A percentile compares a stretch with the other conserved stretches of the same genome.
phyloP scores from a whole-genome alignment of 257 asterid species.

The Plantago elongata region DNA sequence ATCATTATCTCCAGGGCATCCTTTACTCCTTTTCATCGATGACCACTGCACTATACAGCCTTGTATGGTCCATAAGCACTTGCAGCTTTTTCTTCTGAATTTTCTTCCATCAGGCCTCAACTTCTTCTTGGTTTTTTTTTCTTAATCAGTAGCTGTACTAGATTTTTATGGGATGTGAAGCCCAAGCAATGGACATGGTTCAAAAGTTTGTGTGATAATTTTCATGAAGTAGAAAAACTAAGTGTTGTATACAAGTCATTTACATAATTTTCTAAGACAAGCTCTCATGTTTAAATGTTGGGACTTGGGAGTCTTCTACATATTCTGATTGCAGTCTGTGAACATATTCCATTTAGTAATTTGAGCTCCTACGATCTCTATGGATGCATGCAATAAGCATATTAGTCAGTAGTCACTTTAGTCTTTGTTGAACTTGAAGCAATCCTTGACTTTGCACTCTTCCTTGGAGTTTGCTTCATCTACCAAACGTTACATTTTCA shows the following conservation, averaged over 20 bases:
- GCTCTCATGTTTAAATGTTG: background rate
- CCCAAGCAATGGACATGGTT: background rate
- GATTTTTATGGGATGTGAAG: conserved; percentile 3
- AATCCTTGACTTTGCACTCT: conserved; percentile 1
- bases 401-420: no score
- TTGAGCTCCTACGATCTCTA: conserved; percentile 1
- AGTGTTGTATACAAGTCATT: conserved; percentile 1
- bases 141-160: background rate
- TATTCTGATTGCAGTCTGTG: conserved; percentile 5
- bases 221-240: background rate
- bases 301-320: background rate
- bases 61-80: no score
- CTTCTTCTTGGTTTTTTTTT: no score
- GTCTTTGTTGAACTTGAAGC: conserved; percentile 4
- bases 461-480: conserved; percentile 17
- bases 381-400: background rate
- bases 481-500: conserved; percentile 3
- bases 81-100: no score
- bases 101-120: no score
- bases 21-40: no score
- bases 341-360: background rate
- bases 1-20: no score
- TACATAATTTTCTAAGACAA: background rate
- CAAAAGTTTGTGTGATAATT: background rate
- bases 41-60: no score